Evolutionary conservation across 441 rosid genomes (phyloP), one percentile per base, ranked within the genome.

Genomic region (Croton setiger): DNA sequence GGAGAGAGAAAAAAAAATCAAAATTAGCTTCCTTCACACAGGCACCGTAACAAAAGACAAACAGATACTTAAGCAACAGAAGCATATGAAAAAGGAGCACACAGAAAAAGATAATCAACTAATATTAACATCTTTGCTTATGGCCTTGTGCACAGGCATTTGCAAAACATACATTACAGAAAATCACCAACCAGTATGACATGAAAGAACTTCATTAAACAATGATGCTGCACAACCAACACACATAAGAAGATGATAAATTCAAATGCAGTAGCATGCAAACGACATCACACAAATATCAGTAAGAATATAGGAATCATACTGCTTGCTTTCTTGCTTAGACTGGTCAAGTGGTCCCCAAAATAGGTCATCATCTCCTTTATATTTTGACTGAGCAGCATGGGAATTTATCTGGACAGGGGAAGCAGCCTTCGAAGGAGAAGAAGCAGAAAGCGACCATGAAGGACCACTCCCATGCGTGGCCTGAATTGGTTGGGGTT

Each of bases 331-430:
- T 64, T 88, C 93, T 73, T 82, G 93, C 74, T 83, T 88, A 51
- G 91, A 79, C 63, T 88, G 96, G 78, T 89, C 96, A 75, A 79
- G 31, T 18, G 99, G 97, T 55, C 99, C 98, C 97, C 98, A 96
- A 77, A 95, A 95, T 37, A 95, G 86, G 73, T 95, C 97, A 67
- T 90, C 97, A 48, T 92, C 97, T 67, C 74, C 97, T 74, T 83
- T 86, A 69, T 77, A 47, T 73, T 86, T 96, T 43, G 86, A 82
- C 71, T 87, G 92, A 64, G 81, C 71, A 73, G 84, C 52, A n/a
- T 74, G 86, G 31, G 90, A 82, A 72, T 84, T 84, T 7, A 76
- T 78, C 83, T 78, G 88, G 54, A 79, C 35, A 11, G 91, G 85
- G 81, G 92, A 78, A 64, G 86, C 84, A 63, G 78, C 84, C 82